Percentiles rank a stretch among this genome's conserved stretches.
Evolutionary conservation across 108 stramenopile species (phyloP).

Genomic region (Stephanodiscus triporus): DNA sequence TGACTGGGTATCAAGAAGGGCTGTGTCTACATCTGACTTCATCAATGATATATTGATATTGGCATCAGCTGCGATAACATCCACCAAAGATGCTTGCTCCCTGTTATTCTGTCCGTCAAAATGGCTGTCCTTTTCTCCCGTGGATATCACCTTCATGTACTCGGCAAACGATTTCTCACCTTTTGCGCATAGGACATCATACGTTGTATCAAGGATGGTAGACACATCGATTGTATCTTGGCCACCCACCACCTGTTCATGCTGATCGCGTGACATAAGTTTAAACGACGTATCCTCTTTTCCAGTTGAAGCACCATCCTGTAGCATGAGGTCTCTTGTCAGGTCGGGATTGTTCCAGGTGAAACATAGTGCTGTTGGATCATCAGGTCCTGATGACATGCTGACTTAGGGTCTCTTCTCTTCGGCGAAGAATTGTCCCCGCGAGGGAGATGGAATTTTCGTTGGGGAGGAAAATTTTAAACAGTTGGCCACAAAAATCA

Average conservation of each 20-base stretch:
- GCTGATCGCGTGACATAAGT: no score
- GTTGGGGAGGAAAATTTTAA: not conserved
- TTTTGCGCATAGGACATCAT: not conserved
- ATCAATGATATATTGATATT: slow-evolving; percentile 32
- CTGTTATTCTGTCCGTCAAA: not conserved
- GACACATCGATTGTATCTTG: not conserved
- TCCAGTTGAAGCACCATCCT: not conserved
- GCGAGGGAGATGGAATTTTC: no score
- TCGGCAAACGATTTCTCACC: not conserved
- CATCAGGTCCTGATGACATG: no score
- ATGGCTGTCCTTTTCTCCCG: slow-evolving; percentile 1
- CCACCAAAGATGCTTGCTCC: slow-evolving; percentile 15
- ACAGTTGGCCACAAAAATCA: not conserved
- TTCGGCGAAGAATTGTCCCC: no score
- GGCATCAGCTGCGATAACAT: slow-evolving; percentile 25
- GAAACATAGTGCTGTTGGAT: not conserved
- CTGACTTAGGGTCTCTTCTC: no score
- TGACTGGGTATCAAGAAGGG: slow-evolving; percentile 19
- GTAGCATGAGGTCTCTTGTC: not conserved
- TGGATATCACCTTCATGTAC: not conserved
- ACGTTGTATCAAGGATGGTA: not conserved
- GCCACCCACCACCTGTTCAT: no score
- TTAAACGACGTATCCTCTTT: not conserved
- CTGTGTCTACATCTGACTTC: slow-evolving; percentile 33
- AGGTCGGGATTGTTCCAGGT: not conserved